Conservation (phyloP, 495 filamentous ascomycete genomes). For the Daldinia loculata region DNA sequence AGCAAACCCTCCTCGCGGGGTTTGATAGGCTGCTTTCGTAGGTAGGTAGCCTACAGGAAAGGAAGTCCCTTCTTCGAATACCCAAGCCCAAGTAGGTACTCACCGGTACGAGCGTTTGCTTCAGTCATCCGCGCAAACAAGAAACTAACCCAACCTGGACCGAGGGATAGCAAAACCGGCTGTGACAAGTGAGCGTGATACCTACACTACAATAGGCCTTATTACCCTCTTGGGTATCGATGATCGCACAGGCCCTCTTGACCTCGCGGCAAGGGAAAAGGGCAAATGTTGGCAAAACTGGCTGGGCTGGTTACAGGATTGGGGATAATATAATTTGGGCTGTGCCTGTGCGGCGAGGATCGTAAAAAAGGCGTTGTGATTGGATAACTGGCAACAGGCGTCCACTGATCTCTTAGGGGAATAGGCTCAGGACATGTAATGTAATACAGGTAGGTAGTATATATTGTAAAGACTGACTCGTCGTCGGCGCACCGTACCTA, state of each 20-base stretch:
- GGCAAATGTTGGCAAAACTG: conserved; percentile 11
- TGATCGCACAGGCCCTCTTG: conserved; percentile 1
- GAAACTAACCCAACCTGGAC: background rate
- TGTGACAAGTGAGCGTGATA: background rate
- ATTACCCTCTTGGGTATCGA: background rate
- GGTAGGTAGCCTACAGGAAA: conserved; percentile 28
- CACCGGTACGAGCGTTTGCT: conserved; percentile 21
- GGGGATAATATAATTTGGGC: background rate
- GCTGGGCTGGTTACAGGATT: background rate
- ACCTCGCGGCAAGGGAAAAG: conserved; percentile 11
- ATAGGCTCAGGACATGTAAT: background rate
- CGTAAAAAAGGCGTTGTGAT: conserved; percentile 5
- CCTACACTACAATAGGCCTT: conserved; percentile 1
- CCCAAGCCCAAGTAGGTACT: background rate
- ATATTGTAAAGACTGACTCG: background rate
- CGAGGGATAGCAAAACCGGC: conserved; percentile 4
- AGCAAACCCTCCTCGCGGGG: conserved; percentile 3
- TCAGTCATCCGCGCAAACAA: conserved; percentile 24
- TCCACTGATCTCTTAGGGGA: background rate
- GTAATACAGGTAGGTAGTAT: background rate
- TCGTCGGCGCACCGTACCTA: conserved; percentile 9
- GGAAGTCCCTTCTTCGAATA: background rate
- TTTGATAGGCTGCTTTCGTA: background rate
- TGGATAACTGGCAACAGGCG: conserved; percentile 21
- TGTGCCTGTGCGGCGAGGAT: conserved; percentile 33